Evolutionary conservation across 139 green algal species (phyloP).

Genomic region (Ettlia oleoabundans): DNA sequence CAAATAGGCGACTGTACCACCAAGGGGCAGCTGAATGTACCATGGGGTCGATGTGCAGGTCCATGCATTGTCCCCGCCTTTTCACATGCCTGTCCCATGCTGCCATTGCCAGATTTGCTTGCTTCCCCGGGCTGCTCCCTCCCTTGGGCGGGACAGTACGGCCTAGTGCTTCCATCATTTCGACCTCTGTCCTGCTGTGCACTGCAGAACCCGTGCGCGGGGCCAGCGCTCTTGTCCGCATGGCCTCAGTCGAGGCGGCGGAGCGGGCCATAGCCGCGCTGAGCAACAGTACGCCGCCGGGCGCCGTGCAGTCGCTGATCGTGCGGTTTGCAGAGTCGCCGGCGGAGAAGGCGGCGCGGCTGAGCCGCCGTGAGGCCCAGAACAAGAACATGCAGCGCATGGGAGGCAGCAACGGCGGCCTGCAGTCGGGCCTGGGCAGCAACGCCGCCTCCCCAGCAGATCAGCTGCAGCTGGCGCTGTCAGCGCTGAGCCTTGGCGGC

Average conservation of each 20-base stretch:
- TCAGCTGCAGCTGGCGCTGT: slow-evolving; percentile 42
- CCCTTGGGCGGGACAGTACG: no score
- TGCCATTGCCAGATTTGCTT: no score
- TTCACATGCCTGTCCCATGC: no score
- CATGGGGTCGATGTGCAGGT: no score
- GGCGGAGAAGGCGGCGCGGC: slow-evolving; percentile 44
- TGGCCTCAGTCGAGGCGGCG: slow-evolving; percentile 33
- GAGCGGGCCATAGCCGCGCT: slow-evolving; percentile 36
- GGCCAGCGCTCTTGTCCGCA: slow-evolving; percentile 39
- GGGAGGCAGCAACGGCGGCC: not conserved
- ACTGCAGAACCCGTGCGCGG: no score
- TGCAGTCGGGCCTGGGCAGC: not conserved
- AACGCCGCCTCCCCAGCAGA: no score
- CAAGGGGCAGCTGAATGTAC: no score
- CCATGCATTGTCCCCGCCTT: no score
- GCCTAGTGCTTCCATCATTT: no score
- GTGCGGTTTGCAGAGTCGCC: slow-evolving; percentile 52
- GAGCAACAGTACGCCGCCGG: slow-evolving; percentile 39
- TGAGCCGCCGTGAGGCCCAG: slow-evolving; percentile 28
- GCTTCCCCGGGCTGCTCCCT: no score
- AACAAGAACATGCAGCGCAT: slow-evolving; percentile 29
- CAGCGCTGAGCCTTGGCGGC: slow-evolving; percentile 28
- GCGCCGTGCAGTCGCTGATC: slow-evolving; percentile 38
- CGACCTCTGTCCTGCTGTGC: no score
- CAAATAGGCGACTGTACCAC: no score